Percentiles rank a stretch among this genome's conserved stretches.
Evolutionary conservation across 129 eudicot species (phyloP).

Genomic region (Centaurea solstitialis): DNA sequence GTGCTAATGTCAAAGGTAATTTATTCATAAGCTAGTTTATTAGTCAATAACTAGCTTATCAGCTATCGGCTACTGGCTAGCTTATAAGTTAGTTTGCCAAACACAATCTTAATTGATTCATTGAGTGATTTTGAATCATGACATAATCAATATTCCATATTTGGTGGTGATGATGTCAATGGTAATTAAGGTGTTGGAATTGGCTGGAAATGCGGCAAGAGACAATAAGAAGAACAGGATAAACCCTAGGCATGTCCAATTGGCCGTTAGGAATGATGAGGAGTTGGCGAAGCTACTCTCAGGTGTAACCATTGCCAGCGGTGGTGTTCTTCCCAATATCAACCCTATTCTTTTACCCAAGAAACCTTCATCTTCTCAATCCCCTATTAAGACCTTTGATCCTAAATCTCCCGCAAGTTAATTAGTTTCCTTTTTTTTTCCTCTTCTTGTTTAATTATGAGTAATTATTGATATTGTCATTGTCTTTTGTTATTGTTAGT

Average conservation of each 20-base stretch:
- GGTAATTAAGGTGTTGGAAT: constrained; percentile 25
- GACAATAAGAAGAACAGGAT: constrained; percentile 27
- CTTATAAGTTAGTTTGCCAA: too few relatives aligned
- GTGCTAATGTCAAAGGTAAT: too few relatives aligned
- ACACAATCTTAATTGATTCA: too few relatives aligned
- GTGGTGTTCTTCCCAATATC: constrained; percentile 28
- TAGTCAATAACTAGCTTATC: too few relatives aligned
- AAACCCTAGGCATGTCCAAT: constrained; percentile 32
- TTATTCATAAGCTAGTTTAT: too few relatives aligned
- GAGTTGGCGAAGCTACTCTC: constrained; percentile 32
- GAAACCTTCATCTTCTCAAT: background rate
- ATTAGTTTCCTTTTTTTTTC: background rate
- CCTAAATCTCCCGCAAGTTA: background rate
- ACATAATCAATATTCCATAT: background rate
- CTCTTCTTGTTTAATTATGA: background rate
- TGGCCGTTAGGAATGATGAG: constrained; percentile 38
- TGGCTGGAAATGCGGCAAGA: constrained; percentile 32
- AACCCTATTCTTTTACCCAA: constrained; percentile 25
- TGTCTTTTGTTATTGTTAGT: background rate
- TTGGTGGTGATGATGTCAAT: background rate
- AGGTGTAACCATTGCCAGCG: constrained; percentile 36
- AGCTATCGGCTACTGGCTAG: too few relatives aligned
- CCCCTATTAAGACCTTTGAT: background rate
- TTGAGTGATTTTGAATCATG: too few relatives aligned
- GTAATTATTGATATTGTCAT: background rate